Evolutionary conservation across 2,329 filamentous ascomycete species (phyloP).

Genomic region (Calycina marina): DNA sequence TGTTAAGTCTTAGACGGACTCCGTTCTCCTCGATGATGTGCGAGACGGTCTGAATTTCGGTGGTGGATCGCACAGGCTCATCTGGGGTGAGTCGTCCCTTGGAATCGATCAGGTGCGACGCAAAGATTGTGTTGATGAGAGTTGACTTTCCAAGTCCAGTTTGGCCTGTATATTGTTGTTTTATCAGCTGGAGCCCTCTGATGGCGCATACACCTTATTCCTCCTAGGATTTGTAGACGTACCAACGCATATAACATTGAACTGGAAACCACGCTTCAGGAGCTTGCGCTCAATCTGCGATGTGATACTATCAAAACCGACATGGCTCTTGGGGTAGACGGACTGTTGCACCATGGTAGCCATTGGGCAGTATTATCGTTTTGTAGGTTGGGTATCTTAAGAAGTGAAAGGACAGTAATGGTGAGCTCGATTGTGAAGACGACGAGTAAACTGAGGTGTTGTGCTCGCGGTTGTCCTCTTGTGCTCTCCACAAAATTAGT

Average conservation of each 20-base stretch:
- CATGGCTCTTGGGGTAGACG: conserved; percentile 86
- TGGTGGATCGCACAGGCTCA: conserved; percentile 87
- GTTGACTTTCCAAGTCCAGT: conserved; percentile 98
- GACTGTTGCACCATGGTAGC: conserved; percentile 21
- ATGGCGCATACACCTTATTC: too few relatives aligned
- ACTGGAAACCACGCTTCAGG: conserved; percentile 98
- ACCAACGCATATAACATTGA: conserved; percentile 99
- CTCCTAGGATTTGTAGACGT: too few relatives aligned
- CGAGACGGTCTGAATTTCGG: conserved; percentile 94
- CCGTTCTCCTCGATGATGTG: conserved; percentile 99
- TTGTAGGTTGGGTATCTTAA: too few relatives aligned
- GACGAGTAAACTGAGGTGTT: too few relatives aligned
- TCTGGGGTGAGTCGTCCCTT: conserved; percentile 90
- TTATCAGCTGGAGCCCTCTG: too few relatives aligned
- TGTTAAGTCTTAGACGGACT: conserved; percentile 92
- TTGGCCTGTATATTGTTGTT: too few relatives aligned
- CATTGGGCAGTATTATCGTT: too few relatives aligned
- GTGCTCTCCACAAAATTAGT: conserved; percentile 18
- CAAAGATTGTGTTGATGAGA: conserved; percentile 99
- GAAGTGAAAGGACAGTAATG: too few relatives aligned
- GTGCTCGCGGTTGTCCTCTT: too few relatives aligned
- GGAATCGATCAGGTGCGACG: conserved; percentile 96
- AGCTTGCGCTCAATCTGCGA: conserved; percentile 99
- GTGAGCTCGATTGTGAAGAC: too few relatives aligned
- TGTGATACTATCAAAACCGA: conserved; percentile 99